Conservation (phyloP, 257 asterid species). For the Solanum corneliomulleri region DNA sequence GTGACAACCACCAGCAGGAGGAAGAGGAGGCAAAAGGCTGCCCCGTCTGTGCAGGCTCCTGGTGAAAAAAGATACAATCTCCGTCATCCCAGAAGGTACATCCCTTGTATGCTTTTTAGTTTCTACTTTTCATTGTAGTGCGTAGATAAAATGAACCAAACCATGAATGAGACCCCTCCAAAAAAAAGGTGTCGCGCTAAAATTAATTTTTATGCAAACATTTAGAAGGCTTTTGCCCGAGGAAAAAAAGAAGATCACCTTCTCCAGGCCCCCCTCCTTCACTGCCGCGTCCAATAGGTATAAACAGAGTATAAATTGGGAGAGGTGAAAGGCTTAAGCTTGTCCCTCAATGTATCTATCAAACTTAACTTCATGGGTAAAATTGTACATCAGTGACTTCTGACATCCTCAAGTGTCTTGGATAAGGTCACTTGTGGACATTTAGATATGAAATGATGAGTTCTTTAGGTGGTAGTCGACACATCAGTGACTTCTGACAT, state of each 20-base stretch:
- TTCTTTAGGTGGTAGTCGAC: background rate
- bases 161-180: background rate
- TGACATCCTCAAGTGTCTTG: background rate
- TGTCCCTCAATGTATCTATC: background rate
- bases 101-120: background rate
- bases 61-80: slow-evolving; percentile 82
- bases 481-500: background rate
- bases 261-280: background rate
- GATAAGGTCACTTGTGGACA: background rate
- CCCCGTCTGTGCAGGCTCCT: slow-evolving; percentile 27
- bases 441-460: background rate
- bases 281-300: background rate
- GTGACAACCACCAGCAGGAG: slow-evolving; percentile 38
- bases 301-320: background rate
- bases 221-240: background rate
- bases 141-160: background rate
- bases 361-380: background rate
- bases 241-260: background rate
- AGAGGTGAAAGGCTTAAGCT: background rate
- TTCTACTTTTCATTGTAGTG: background rate
- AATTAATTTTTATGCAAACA: background rate
- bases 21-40: slow-evolving; percentile 61
- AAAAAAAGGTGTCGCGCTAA: background rate
- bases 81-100: slow-evolving; percentile 60
- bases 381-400: background rate